Evolutionary conservation across 2,329 filamentous ascomycete species (phyloP), one percentile per base, ranked within the genome.

Genomic region (Nannizzia gypsea): DNA sequence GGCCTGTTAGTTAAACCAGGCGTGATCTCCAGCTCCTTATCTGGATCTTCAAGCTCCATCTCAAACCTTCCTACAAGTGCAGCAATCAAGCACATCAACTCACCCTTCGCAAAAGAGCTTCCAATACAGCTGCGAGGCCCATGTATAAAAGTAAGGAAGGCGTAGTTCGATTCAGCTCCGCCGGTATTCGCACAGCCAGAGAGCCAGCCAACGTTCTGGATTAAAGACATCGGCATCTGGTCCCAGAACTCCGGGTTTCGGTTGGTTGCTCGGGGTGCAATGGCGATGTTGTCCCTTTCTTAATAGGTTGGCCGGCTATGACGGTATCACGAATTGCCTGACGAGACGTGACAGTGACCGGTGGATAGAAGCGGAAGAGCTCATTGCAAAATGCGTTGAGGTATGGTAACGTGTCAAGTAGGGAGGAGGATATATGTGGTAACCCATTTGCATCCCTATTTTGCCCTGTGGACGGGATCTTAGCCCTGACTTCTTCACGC

Each of bases 61-160:
- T 81, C 74, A 65, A 95, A 95, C 40, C 82, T 79, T 0, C 90
- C 90, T 3, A 92, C 80, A 79, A 88, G 84, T 6, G 83, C 80
- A 22, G 90, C 90, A 54, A 96, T 70, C 63, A 96, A 74, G 69
- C 87, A 92, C 6, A 89, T 89, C 72, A 96, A 88, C 77, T 96
- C 92, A 0, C 86, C 83, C 69, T 84, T 86, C 0, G 91, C 88
- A 73, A 96, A 96, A 1, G 79, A 78, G 71, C 85, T 81, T 0
- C 90, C 91, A 66, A 96, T 96, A 69, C 91, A 96, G 68, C 86
- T 88, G 58, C 90, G 78, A 1, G 90, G 90, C 0, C 91, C 91
- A 70, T 95, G 89, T 61, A 96, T 72, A 73, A 96, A 96, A 0
- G 89, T 92, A 73, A 92, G 70, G 67, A 87, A 85, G 0, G 85